Conservation (phyloP, 164 flowering plant genomes). For the Aristolochia californica region DNA sequence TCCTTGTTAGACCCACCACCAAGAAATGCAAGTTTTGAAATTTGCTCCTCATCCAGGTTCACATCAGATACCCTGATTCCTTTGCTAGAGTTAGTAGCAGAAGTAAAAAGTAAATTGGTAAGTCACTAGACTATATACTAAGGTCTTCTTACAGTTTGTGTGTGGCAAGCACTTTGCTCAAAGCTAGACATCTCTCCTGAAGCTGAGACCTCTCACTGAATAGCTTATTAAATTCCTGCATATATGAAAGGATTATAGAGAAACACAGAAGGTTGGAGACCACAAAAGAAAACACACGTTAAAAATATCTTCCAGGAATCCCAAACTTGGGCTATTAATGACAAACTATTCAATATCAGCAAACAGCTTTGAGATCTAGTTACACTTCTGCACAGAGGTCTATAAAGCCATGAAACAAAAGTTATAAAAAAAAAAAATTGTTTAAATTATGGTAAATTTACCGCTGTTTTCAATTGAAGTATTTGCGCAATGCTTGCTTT, state of each 20-base stretch:
- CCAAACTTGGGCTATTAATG: slow-evolving; percentile 44
- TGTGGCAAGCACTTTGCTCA: slow-evolving; percentile 88
- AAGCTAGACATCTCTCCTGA: slow-evolving; percentile 61
- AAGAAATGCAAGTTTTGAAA: slow-evolving; percentile 74
- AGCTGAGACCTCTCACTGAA: slow-evolving; percentile 40
- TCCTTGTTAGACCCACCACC: slow-evolving; percentile 47
- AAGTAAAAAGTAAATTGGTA: neutral
- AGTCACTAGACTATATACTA: slow-evolving; percentile 3
- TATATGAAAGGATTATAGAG: neutral
- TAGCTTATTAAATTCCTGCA: slow-evolving; percentile 52
- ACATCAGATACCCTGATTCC: slow-evolving; percentile 58
- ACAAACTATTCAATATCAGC: slow-evolving; percentile 7
- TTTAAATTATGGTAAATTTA: too few relatives aligned
- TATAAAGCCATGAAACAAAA: neutral
- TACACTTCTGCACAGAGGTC: neutral
- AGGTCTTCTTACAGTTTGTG: slow-evolving; percentile 54
- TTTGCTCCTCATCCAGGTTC: slow-evolving; percentile 69
- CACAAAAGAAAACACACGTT: neutral
- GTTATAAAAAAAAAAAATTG: too few relatives aligned
- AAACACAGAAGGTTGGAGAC: too few relatives aligned
- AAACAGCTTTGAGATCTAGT: slow-evolving; percentile 2
- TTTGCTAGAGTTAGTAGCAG: too few relatives aligned
- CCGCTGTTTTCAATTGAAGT: too few relatives aligned
- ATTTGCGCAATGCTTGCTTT: too few relatives aligned
- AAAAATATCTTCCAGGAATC: slow-evolving; percentile 1